Base-by-base conservation (phyloP, 139 green algal species). In the Dunaliella primolecta region DNA sequence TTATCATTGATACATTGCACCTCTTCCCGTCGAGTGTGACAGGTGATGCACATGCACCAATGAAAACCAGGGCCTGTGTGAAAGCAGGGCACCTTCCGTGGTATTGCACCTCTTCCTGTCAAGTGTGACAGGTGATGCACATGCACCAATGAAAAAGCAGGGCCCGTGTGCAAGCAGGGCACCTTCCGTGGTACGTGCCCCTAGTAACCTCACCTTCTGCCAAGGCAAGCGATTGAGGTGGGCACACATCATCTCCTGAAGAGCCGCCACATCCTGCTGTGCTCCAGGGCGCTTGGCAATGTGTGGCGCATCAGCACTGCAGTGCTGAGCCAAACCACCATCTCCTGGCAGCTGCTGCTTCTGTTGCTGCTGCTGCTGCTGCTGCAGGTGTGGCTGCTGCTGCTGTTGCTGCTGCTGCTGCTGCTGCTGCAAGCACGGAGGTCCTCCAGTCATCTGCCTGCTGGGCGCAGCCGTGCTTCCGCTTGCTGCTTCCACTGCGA, bases 171-270 rank as follows among this genome's bases (percentile, higher is more conserved):
- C n/a, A n/a, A n/a, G n/a, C n/a, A n/a, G n/a, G n/a, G n/a, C n/a
- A n/a, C n/a, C n/a, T n/a, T n/a, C n/a, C n/a, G n/a, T n/a, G n/a
- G n/a, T n/a, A n/a, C n/a, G n/a, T n/a, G n/a, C n/a, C n/a, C n/a
- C n/a, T n/a, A n/a, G n/a, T n/a, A n/a, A n/a, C 72, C 25, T 2
- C 79, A 83, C 79, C 80, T 84, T 84, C 15, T 84, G 80, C 80
- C 80, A 84, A 2, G 21, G n/a, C 31, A 84, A 29, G 2, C 32
- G 15, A 55, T 84, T 84, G 27, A 83, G 79, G 38, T 75, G 46
- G 1, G 3, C 27, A 25, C 37, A 75, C 76, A 81, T 56, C n/a
- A 37, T 38, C 24, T 2, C 30, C 76, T 81, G 76, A 23, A 81
- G 76, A 3, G 3, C 30, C 30, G 76, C 76, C 1, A 30, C 79